Evolutionary conservation across 1,284 basidiomycete genomes (phyloP), one percentile per base, ranked within the genome.

Genomic region (Malassezia japonica): DNA sequence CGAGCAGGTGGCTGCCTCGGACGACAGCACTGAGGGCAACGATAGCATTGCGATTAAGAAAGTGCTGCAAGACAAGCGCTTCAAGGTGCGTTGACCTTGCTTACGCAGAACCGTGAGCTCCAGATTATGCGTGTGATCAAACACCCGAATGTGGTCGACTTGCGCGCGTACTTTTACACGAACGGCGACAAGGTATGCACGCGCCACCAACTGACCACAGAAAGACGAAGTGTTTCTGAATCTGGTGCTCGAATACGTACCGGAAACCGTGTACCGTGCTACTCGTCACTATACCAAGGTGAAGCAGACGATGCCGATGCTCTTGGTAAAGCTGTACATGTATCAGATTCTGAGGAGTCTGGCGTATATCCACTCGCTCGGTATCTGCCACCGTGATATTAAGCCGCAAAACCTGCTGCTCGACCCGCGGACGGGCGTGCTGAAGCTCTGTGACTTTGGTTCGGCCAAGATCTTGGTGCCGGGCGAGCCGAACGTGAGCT

Each of bases 211-310:
- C n/a, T n/a, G n/a, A n/a, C n/a, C n/a, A n/a, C n/a, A n/a, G 87
- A 96, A 96, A 80, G 92, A 99, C 76, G 92, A 99, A 80, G 90
- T 99, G 51, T 99, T 94, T 78, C 84, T 99, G 72, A 99, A 99
- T 76, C 84, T 99, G 70, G 90, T 99, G 37, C 83, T 95, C 70
- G 92, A 99, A 82, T 99, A 89, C 75, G 91, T 99, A 39, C 92
- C 92, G 38, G 94, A 98, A 79, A 99, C 92, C 23, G 94, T 99
- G 54, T 98, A 98, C 78, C 87, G 92, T 70, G 91, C 92, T 34
- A 92, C 88, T 68, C 83, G 94, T 72, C 92, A 96, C 78, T 99
- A 96, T 76, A 87, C 91, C 70, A 98, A 98, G 78, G 84, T 99
- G 77, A 99, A 99, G 80, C 94, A 98, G 74, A 87, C 88, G 55